Percentiles rank a stretch among this genome's conserved stretches.
Conservation (phyloP, 768 basidiomycete genomes). For the Hysterangium stoloniferum region DNA sequence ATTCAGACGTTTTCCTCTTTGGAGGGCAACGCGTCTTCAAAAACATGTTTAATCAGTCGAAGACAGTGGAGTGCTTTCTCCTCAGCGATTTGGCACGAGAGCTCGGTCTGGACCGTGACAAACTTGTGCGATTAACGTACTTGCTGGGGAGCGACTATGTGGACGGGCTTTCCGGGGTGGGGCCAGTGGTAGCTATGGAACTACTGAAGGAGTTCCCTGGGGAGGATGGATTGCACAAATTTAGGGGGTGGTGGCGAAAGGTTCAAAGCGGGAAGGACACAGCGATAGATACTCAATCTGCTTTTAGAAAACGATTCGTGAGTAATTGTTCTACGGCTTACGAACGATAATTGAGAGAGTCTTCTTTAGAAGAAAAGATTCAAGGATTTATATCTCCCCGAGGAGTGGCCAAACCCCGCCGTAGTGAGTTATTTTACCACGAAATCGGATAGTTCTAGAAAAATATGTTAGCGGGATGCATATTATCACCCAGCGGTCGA, state of each 20-base stretch:
- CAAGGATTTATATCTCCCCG: slow-evolving; percentile 68
- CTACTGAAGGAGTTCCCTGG: slow-evolving; percentile 90
- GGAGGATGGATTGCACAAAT: slow-evolving; percentile 71
- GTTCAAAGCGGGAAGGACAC: slow-evolving; percentile 88
- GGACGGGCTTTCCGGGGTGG: slow-evolving; percentile 84
- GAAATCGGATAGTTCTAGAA: background rate
- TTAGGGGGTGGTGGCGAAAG: slow-evolving; percentile 90
- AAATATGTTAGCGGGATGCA: slow-evolving; percentile 64
- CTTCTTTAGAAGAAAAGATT: slow-evolving; percentile 76
- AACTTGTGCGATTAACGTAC: slow-evolving; percentile 84
- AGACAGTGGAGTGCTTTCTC: slow-evolving; percentile 96
- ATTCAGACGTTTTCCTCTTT: slow-evolving; percentile 98
- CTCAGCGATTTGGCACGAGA: slow-evolving; percentile 78
- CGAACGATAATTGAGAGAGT: background rate
- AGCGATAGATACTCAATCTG: slow-evolving; percentile 59
- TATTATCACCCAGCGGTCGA: slow-evolving; percentile 91
- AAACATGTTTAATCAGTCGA: slow-evolving; percentile 99
- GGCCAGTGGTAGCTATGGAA: slow-evolving; percentile 96
- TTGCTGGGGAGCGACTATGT: slow-evolving; percentile 96
- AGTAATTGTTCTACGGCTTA: slow-evolving; percentile 30
- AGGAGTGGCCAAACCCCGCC: slow-evolving; percentile 87
- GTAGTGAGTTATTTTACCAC: slow-evolving; percentile 55
- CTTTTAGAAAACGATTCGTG: slow-evolving; percentile 82
- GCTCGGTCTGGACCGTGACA: slow-evolving; percentile 77
- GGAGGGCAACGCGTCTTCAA: slow-evolving; percentile 94